Evolutionary conservation across 1,284 basidiomycete species (phyloP).

Genomic region (Ceratorhiza oryzae-sativae): DNA sequence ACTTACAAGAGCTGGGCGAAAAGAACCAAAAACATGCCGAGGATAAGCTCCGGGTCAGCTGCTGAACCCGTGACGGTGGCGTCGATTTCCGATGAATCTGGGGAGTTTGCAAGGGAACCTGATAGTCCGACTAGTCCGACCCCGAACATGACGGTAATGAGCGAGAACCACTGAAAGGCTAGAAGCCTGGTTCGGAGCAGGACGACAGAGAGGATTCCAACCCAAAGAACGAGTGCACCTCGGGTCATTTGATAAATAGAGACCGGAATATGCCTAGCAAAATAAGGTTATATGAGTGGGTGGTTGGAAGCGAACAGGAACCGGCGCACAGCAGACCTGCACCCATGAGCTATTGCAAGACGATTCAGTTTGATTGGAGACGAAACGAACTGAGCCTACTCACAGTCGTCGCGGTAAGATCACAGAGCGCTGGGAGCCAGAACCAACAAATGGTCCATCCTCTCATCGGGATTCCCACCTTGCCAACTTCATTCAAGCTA

Average conservation of each 20-base stretch:
- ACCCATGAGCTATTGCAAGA: conserved; percentile 89
- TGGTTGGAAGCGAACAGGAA: neutral
- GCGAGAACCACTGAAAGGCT: conserved; percentile 78
- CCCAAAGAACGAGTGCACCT: conserved; percentile 94
- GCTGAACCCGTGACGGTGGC: neutral
- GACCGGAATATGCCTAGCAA: conserved; percentile 69
- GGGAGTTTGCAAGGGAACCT: conserved; percentile 65
- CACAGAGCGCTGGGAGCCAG: conserved; percentile 85
- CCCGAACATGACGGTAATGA: conserved; percentile 88
- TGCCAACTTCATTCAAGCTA: neutral
- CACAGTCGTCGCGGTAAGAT: conserved; percentile 83
- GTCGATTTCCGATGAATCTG: neutral
- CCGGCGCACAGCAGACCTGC: conserved; percentile 79
- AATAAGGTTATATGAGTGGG: neutral
- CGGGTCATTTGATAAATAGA: conserved; percentile 97
- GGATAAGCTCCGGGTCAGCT: conserved; percentile 30
- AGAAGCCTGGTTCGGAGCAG: conserved; percentile 67
- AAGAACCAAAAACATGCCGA: conserved; percentile 85
- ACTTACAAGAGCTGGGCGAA: conserved; percentile 96
- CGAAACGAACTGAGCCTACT: conserved; percentile 43
- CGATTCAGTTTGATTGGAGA: neutral
- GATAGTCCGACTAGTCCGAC: conserved; percentile 90
- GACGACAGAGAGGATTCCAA: conserved; percentile 88
- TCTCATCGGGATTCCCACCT: conserved; percentile 55
- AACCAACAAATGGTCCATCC: conserved; percentile 77